phyloP scores from a whole-genome alignment of 177 flowering plant species.

The Tripterygium wilfordii region DNA sequence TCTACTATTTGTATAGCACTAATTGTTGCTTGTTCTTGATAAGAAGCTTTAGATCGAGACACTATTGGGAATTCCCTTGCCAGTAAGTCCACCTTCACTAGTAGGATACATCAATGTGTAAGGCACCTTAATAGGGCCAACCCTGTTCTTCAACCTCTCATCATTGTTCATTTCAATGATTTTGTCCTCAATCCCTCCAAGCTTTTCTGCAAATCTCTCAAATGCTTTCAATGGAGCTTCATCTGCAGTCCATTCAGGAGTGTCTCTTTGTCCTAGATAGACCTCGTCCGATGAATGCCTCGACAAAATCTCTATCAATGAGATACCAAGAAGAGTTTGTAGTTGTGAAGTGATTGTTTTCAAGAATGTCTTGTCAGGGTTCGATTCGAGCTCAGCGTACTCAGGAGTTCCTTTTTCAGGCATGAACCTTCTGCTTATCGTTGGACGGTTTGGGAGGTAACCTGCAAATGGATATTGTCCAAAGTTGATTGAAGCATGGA shows the following conservation, averaged over 20 bases:
- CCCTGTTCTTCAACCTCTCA: slow-evolving; percentile 38
- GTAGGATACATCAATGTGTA: slow-evolving; percentile 66
- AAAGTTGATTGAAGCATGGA: slow-evolving; percentile 78
- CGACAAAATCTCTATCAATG: slow-evolving; percentile 59
- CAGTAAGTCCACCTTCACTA: slow-evolving; percentile 54
- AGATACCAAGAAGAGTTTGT: slow-evolving; percentile 51
- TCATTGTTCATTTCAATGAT: slow-evolving; percentile 45
- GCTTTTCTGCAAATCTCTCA: slow-evolving; percentile 36
- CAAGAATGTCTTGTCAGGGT: slow-evolving; percentile 51
- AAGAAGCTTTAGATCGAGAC: slow-evolving; percentile 37
- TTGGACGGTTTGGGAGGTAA: slow-evolving; percentile 62
- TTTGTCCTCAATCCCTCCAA: slow-evolving; percentile 38
- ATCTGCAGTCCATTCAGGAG: slow-evolving; percentile 56
- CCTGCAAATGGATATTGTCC: slow-evolving; percentile 78
- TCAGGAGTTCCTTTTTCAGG: slow-evolving; percentile 61
- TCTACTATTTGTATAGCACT: too few relatives aligned
- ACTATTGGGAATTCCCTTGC: slow-evolving; percentile 84
- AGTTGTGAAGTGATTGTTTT: slow-evolving; percentile 51
- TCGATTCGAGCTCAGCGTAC: slow-evolving; percentile 41
- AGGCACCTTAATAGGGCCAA: slow-evolving; percentile 62
- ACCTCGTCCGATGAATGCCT: slow-evolving; percentile 71
- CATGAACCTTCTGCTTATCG: slow-evolving; percentile 52
- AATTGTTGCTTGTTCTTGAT: too few relatives aligned
- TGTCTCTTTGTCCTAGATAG: slow-evolving; percentile 60
- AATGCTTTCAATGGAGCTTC: slow-evolving; percentile 39